These are phyloP conservation scores for Sarocladiaceae sp. DNA, from an alignment of 2,329 filamentous ascomycete genomes.

Conservation along the genomic window DNA sequence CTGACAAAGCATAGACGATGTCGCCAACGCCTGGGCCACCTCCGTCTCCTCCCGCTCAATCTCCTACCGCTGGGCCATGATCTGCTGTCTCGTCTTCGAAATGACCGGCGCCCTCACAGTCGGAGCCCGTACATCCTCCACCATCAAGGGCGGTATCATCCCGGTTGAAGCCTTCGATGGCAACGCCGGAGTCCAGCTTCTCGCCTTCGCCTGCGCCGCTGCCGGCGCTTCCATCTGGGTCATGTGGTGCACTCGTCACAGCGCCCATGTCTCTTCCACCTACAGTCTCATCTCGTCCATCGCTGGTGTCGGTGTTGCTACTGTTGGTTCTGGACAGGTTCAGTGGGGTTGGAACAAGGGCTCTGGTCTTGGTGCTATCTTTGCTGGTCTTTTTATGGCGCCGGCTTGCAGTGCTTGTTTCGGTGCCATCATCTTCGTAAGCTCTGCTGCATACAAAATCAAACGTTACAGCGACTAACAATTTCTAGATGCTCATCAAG, in stretches of 20 bases:
- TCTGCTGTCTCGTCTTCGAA: constrained; percentile 64
- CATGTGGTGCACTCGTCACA: constrained; percentile 75
- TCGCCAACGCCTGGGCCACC: constrained; percentile 80
- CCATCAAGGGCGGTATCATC: constrained; percentile 77
- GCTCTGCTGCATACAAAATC: background rate
- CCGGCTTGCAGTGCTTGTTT: constrained; percentile 63
- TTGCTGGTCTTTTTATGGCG: constrained; percentile 67
- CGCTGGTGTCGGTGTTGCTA: constrained; percentile 65
- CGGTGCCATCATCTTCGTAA: constrained; percentile 58
- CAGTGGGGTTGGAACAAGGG: constrained; percentile 68
- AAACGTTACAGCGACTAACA: background rate
- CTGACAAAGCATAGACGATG: constrained; percentile 58
- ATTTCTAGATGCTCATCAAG: constrained; percentile 58
- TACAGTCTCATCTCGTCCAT: constrained; percentile 68
- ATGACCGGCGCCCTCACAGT: constrained; percentile 63
- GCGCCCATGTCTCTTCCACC: constrained; percentile 68
- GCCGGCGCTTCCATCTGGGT: constrained; percentile 68
- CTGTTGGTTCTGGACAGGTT: constrained; percentile 56
- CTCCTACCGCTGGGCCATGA: constrained; percentile 65
- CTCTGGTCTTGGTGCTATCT: constrained; percentile 67
- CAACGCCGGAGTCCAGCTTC: constrained; percentile 63
- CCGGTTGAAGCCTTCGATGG: constrained; percentile 52
- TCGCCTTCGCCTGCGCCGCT: constrained; percentile 61
- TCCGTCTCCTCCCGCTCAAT: constrained; percentile 76
- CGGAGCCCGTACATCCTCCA: constrained; percentile 66